Conservation (phyloP, 2,329 filamentous ascomycete genomes). For the Aspergillus clavatus region DNA sequence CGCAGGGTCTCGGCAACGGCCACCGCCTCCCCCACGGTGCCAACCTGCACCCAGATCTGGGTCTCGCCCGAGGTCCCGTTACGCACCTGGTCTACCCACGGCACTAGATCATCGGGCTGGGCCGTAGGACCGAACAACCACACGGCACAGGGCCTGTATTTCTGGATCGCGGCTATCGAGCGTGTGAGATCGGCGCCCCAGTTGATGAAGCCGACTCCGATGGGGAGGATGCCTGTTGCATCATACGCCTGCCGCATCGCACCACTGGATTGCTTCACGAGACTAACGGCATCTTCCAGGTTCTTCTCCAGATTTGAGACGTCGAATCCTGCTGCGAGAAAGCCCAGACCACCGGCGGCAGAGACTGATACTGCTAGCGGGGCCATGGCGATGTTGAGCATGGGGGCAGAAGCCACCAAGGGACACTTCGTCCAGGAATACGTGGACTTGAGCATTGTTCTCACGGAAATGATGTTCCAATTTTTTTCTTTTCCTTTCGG, state of each 20-base stretch:
- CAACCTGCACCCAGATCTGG: conserved; percentile 52
- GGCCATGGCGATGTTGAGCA: conserved; percentile 58
- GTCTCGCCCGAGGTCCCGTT: conserved; percentile 33
- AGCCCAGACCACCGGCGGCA: conserved; percentile 48
- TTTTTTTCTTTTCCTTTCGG: too few species aligned
- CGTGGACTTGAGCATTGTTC: conserved; percentile 31
- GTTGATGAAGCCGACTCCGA: conserved; percentile 40
- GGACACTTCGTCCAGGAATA: conserved; percentile 58
- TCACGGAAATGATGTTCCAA: conserved; percentile 3
- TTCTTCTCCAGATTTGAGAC: conserved; percentile 25
- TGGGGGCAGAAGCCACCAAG: conserved; percentile 60
- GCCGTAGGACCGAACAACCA: conserved; percentile 38
- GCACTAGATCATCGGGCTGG: conserved; percentile 23
- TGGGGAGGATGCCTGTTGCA: conserved; percentile 25
- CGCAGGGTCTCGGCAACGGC: conserved; percentile 30
- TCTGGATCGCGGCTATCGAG: conserved; percentile 25
- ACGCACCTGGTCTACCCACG: conserved; percentile 38
- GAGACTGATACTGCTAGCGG: conserved; percentile 58
- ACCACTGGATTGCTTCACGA: conserved; percentile 15
- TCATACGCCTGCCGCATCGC: conserved; percentile 9
- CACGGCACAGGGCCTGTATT: conserved; percentile 34
- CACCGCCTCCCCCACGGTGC: conserved; percentile 46
- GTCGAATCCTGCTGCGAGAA: conserved; percentile 57
- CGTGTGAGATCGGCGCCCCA: conserved; percentile 32
- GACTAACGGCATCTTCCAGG: conserved; percentile 24